These are phyloP conservation scores for Capniomyces stellatus DNA, from an alignment of 371 early-diverging fungal species.

Conservation along the genomic window DNA sequence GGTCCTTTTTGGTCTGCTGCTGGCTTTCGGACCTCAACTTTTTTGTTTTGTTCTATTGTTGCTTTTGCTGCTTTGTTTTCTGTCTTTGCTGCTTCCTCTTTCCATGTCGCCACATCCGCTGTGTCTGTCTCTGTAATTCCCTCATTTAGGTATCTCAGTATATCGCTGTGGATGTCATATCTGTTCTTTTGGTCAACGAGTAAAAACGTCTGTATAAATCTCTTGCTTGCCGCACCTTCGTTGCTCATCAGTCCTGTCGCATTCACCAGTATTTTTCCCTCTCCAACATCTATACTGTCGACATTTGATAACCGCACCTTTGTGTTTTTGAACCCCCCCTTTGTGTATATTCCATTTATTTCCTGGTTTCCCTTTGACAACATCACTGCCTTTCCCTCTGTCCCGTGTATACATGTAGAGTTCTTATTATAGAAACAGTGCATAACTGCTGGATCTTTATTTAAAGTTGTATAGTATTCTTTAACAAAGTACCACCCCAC, in stretches of 20 bases:
- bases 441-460: constrained; percentile 62
- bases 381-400: constrained; percentile 51
- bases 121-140: constrained; percentile 28
- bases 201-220: constrained; percentile 88
- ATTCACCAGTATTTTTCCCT: constrained; percentile 70
- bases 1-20: not conserved
- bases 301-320: constrained; percentile 75
- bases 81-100: constrained; percentile 9
- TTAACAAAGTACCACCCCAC: constrained; percentile 87
- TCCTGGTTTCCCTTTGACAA: constrained; percentile 45
- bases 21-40: not conserved
- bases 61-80: not conserved
- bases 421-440: constrained; percentile 76
- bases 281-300: constrained; percentile 59
- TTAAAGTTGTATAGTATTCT: constrained; percentile 85
- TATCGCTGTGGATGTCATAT: constrained; percentile 85
- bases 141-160: constrained; percentile 84
- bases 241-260: constrained; percentile 87
- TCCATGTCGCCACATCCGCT: constrained; percentile 24
- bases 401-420: constrained; percentile 61
- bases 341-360: constrained; percentile 56
- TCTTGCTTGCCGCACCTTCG: constrained; percentile 49
- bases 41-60: constrained; percentile 5
- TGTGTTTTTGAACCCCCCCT: constrained; percentile 58
- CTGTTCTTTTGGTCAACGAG: constrained; percentile 80